Base-by-base conservation (phyloP, 140 eudicot species). In the Flaveria floridana region DNA sequence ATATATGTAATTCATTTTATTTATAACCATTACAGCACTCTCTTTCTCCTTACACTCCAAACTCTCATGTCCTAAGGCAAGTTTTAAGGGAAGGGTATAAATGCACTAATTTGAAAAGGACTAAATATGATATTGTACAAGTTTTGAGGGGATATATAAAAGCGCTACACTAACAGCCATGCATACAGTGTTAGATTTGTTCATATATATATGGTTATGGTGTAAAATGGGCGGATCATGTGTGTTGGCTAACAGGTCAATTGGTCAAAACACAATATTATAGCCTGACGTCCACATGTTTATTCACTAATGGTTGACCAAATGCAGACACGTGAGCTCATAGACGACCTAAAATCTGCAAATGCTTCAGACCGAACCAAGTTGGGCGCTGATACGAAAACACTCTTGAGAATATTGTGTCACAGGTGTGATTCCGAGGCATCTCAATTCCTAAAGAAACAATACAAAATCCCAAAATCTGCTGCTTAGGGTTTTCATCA, bases 361-460 rank as follows among this genome's bases (percentile, higher is more conserved):
- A 85, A 91, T 65, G 95, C 78, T 25, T 51, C 86, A 63, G 99
- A 88, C 76, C 76, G 85, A 82, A 80, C 92, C 84, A 91, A 83
- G 75, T 70, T 95, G 83, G 99, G 97, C 48, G 97, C 92, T 23
- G 97, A 95, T 82, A 34, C 95, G 9, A 85, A 90, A 78, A 90
- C 96, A 19, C 85, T 95, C 37, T 76, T 95, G 75, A 81, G 99
- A 73, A 84, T 95, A 75, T 71, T 95, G 71, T 91, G 99, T 68
- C 99, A 95, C 84, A 87, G 99, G 78, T 68, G 88, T 53, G 99
- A 95, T 30, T 87, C 91, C 4, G 99, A 91, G 83, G 95, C 97
- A 16, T 95, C 99, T 78, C 99, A 91, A 83, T 95, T 91, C 80
- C 87, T 95, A 70, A 95, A 95, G 95, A 95, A 95, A 81, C 99